Percentiles rank a stretch among this genome's conserved stretches.
Conservation (phyloP, 2,329 filamentous ascomycete genomes). For the Epichloe gansuensis region DNA sequence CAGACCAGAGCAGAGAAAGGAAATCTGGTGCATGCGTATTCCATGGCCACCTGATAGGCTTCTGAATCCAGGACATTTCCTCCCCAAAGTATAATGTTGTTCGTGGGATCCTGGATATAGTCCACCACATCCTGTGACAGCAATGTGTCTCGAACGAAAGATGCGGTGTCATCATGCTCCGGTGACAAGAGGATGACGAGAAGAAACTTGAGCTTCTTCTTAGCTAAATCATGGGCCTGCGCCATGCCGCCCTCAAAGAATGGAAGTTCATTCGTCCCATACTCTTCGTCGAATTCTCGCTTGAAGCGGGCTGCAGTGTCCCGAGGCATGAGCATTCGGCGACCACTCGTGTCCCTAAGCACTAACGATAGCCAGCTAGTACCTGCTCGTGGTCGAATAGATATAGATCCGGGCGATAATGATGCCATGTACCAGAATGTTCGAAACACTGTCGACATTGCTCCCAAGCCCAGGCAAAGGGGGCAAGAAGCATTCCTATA, state of each 20-base stretch:
- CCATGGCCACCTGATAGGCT: constrained; percentile 82
- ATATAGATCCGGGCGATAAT: constrained; percentile 59
- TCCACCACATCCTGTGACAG: constrained; percentile 60
- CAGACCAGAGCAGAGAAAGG: constrained; percentile 81
- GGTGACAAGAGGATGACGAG: constrained; percentile 81
- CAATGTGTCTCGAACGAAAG: constrained; percentile 73
- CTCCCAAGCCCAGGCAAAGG: constrained; percentile 65
- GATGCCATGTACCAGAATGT: constrained; percentile 68
- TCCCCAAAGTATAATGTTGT: constrained; percentile 81
- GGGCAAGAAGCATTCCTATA: constrained; percentile 66
- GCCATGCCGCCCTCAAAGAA: constrained; percentile 87
- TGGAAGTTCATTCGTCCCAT: constrained; percentile 58
- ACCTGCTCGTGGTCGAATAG: constrained; percentile 41
- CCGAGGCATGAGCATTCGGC: constrained; percentile 67
- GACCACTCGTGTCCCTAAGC: constrained; percentile 50
- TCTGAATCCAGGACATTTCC: constrained; percentile 89
- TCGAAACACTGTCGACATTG: constrained; percentile 57
- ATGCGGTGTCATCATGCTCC: constrained; percentile 83
- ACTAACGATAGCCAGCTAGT: constrained; percentile 40
- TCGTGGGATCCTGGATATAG: constrained; percentile 62
- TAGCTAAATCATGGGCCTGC: constrained; percentile 79
- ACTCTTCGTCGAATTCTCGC: constrained; percentile 90
- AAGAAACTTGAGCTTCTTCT: constrained; percentile 82
- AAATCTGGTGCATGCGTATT: constrained; percentile 82
- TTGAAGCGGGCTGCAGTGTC: constrained; percentile 84